Conservation (phyloP, 2,329 filamentous ascomycete species). For the Colletotrichum orbiculare region DNA sequence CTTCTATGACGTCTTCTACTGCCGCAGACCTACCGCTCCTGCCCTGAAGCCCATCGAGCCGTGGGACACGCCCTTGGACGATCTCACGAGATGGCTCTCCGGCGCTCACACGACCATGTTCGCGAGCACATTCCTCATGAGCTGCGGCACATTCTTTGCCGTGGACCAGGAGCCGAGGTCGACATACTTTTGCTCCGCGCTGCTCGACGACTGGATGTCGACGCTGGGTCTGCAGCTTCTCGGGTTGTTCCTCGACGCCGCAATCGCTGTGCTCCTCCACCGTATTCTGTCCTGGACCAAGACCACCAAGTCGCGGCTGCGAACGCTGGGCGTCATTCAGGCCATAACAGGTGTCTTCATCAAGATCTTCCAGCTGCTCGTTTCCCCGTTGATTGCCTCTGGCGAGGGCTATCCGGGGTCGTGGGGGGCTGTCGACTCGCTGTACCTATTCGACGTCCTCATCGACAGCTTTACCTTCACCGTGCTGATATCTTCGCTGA, state of each 20-base stretch:
- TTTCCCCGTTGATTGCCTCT: conserved; percentile 43
- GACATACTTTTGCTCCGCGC: conserved; percentile 62
- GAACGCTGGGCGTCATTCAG: conserved; percentile 56
- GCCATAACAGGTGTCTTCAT: conserved; percentile 52
- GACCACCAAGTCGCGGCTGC: conserved; percentile 59
- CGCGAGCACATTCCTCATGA: conserved; percentile 51
- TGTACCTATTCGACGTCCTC: conserved; percentile 61
- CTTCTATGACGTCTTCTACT: conserved; percentile 56
- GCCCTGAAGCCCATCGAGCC: conserved; percentile 57
- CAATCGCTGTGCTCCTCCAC: conserved; percentile 61
- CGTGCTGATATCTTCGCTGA: conserved; percentile 55
- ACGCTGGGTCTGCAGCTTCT: conserved; percentile 56
- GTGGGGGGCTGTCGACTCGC: conserved; percentile 51
- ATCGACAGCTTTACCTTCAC: conserved; percentile 60
- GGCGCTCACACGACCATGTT: conserved; percentile 53
- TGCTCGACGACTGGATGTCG: conserved; percentile 51
- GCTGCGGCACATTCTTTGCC: conserved; percentile 55
- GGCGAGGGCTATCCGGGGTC: conserved; percentile 37
- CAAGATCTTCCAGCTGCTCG: conserved; percentile 49
- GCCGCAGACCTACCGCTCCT: conserved; percentile 42
- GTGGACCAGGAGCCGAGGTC: conserved; percentile 54
- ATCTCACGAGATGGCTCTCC: conserved; percentile 59
- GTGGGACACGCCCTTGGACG: conserved; percentile 60
- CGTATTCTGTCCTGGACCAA: conserved; percentile 62
- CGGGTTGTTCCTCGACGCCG: conserved; percentile 58